Evolutionary conservation across 176 grass and related monocot species (phyloP).

Genomic region (Hsuehochloa calcarea): DNA sequence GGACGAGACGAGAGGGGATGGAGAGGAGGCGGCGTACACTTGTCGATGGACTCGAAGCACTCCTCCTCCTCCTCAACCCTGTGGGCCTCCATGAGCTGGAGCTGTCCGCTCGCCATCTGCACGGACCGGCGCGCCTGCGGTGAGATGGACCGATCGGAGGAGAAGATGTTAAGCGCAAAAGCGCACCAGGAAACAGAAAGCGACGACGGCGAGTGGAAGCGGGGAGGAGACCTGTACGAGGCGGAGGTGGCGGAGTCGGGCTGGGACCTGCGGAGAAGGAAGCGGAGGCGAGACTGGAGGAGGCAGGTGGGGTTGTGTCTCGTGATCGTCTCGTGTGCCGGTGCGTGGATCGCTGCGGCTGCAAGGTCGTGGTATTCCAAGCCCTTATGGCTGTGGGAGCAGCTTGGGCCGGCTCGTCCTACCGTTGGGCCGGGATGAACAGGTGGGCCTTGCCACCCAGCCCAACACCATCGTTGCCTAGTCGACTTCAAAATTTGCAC

Average conservation of each 20-base stretch:
- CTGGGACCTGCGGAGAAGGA: slow-evolving; percentile 15
- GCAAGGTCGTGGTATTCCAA: not conserved
- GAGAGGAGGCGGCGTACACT: slow-evolving; percentile 38
- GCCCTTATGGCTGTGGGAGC: not conserved
- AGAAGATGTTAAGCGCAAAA: not conserved
- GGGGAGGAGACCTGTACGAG: slow-evolving; percentile 14
- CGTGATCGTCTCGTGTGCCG: no score
- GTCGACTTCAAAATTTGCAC: no score
- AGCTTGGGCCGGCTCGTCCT: no score
- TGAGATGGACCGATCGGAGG: not conserved
- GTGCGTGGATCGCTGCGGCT: no score
- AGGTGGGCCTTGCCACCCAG: no score
- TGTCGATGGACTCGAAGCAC: slow-evolving; percentile 88
- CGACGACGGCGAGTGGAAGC: not conserved
- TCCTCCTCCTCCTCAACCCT: slow-evolving; percentile 72
- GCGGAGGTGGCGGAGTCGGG: not conserved
- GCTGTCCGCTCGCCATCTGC: slow-evolving; percentile 61
- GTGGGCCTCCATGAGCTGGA: slow-evolving; percentile 82
- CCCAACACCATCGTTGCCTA: no score
- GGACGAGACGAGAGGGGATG: not conserved
- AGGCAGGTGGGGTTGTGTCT: no score
- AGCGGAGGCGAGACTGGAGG: not conserved
- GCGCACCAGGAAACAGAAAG: not conserved
- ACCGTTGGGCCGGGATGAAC: no score
- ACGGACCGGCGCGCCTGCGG: slow-evolving; percentile 16